These are phyloP conservation scores for Ottelia alismoides DNA, from an alignment of 106 monocot genomes.

Conservation along the genomic window DNA sequence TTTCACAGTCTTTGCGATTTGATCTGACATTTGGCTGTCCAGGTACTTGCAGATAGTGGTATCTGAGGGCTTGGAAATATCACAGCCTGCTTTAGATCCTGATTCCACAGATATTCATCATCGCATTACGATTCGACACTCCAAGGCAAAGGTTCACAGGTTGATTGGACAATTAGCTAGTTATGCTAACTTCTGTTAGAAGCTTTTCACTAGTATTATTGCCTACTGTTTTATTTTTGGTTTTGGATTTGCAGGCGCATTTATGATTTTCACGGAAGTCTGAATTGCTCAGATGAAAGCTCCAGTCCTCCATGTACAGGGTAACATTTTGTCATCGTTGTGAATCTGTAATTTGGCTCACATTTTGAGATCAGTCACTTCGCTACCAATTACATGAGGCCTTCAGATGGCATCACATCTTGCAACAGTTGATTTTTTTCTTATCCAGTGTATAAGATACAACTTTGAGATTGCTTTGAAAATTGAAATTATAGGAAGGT, in stretches of 20 bases:
- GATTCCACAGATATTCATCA: slow-evolving; percentile 81
- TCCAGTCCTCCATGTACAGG: slow-evolving; percentile 92
- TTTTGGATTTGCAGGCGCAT: slow-evolving; percentile 53
- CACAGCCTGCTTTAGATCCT: slow-evolving; percentile 90
- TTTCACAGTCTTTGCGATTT: too few relatives aligned
- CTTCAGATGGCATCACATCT: too few relatives aligned
- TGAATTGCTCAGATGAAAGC: slow-evolving; percentile 84
- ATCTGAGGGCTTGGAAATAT: slow-evolving; percentile 77
- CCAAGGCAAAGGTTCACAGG: slow-evolving; percentile 68
- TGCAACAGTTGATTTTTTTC: too few relatives aligned
- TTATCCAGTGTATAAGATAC: too few relatives aligned
- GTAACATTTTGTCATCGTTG: too few relatives aligned
- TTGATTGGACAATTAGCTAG: too few relatives aligned
- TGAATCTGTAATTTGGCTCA: too few relatives aligned
- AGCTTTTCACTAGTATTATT: background rate
- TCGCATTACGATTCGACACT: slow-evolving; percentile 70
- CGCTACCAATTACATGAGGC: too few relatives aligned
- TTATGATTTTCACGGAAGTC: slow-evolving; percentile 59
- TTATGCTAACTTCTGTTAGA: background rate
- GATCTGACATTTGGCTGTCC: too few relatives aligned
- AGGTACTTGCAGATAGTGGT: slow-evolving; percentile 72
- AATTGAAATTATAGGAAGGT: too few relatives aligned
- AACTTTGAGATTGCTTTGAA: too few relatives aligned
- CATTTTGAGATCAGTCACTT: too few relatives aligned
- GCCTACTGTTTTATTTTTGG: slow-evolving; percentile 7